Evolutionary conservation across 805 yeast species (phyloP).

Genomic region (Sugiyamaella marilandica): DNA sequence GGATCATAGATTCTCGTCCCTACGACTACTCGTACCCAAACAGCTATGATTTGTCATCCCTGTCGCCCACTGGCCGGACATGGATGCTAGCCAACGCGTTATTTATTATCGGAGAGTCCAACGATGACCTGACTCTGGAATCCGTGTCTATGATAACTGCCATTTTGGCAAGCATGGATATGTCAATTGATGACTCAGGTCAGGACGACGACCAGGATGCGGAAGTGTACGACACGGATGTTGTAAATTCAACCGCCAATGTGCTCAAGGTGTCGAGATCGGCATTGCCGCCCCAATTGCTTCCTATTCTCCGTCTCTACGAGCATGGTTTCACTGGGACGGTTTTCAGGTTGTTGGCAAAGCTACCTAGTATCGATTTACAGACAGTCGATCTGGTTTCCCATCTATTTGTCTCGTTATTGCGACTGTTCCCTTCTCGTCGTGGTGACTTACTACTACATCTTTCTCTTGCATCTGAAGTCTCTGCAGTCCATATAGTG

Average conservation of each 20-base stretch:
- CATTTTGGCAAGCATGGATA: background rate
- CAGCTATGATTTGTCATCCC: background rate
- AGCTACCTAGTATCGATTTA: background rate
- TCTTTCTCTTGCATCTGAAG: conserved; percentile 14
- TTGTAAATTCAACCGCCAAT: background rate
- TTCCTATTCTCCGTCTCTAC: conserved; percentile 11
- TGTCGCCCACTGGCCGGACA: background rate
- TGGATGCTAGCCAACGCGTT: background rate
- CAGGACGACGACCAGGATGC: background rate
- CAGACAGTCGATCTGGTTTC: conserved; percentile 13
- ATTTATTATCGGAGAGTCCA: background rate
- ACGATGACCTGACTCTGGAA: background rate
- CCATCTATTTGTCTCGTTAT: conserved; percentile 16
- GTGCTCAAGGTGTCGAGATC: background rate
- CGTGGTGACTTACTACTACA: conserved; percentile 16
- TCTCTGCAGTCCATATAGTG: conserved; percentile 17
- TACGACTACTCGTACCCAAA: background rate
- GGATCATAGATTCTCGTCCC: background rate
- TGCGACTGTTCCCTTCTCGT: conserved; percentile 15
- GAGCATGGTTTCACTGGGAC: conserved; percentile 10
- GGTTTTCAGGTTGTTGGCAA: conserved; percentile 4
- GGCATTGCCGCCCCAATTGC: background rate
- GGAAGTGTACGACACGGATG: background rate
- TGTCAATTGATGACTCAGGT: background rate
- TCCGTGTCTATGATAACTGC: background rate